Percentiles rank a stretch among this genome's conserved stretches.
These are phyloP conservation scores for Stephanodiscus minutulus DNA, from an alignment of 108 stramenopile species.

Conservation along the genomic window DNA sequence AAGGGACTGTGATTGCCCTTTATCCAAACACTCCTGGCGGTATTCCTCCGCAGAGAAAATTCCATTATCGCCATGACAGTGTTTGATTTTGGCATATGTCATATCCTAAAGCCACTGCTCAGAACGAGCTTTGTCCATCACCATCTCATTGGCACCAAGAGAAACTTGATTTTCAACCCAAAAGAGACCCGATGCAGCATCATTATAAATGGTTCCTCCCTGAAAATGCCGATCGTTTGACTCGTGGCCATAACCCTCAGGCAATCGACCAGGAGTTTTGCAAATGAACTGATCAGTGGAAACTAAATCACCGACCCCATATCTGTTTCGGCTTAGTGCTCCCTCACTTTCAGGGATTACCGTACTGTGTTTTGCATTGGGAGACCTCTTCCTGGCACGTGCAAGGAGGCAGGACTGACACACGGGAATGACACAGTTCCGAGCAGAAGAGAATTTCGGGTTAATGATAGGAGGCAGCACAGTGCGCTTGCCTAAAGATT, in stretches of 20 bases:
- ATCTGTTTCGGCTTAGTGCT: not conserved
- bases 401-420: conserved; percentile 1
- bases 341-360: not conserved
- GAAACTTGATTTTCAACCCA: conserved; percentile 30
- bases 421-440: not conserved
- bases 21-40: not conserved
- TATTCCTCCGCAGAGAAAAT: conserved; percentile 22
- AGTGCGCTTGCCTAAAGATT: not conserved
- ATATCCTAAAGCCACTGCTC: conserved; percentile 11
- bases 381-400: not conserved
- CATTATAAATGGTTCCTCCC: conserved; percentile 38
- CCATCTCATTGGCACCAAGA: conserved; percentile 34
- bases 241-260: conserved; percentile 32
- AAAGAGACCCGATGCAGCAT: conserved; percentile 12
- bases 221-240: not conserved
- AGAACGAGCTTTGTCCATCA: conserved; percentile 12
- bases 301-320: not conserved
- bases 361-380: not conserved
- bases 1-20: conserved; percentile 18
- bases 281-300: conserved; percentile 7
- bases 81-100: conserved; percentile 23
- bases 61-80: conserved; percentile 41
- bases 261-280: conserved; percentile 37
- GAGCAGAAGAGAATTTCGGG: not conserved
- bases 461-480: conserved; percentile 1